Evolutionary conservation across 352 stramenopile genomes (phyloP).

Genomic region (Paralagenidium karlingii): DNA sequence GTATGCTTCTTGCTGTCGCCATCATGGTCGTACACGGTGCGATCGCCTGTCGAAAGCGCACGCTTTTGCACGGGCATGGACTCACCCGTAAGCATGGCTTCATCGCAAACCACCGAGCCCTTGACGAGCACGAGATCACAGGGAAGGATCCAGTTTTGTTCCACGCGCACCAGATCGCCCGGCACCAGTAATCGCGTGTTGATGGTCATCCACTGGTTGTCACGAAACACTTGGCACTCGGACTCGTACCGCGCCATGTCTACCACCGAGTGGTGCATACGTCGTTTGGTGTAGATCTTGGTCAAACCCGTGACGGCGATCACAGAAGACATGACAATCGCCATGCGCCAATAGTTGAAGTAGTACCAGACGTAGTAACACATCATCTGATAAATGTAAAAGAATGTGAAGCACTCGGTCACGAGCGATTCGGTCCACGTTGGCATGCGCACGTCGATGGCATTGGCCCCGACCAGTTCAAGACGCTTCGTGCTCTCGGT

Average conservation of each 20-base stretch:
- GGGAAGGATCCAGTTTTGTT: conserved; percentile 54
- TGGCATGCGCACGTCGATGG: conserved; percentile 51
- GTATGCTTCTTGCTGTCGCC: conserved; percentile 74
- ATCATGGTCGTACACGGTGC: conserved; percentile 22
- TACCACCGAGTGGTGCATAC: conserved; percentile 34
- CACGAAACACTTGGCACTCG: conserved; percentile 41
- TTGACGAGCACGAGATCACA: conserved; percentile 63
- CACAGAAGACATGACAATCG: conserved; percentile 39
- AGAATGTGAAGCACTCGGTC: conserved; percentile 55
- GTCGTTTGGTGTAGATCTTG: conserved; percentile 60
- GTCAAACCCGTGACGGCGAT: conserved; percentile 33
- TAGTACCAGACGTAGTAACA: conserved; percentile 66
- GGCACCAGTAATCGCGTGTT: conserved; percentile 38
- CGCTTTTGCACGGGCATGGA: conserved; percentile 82
- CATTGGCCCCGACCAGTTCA: conserved; percentile 41
- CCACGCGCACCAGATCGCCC: conserved; percentile 50
- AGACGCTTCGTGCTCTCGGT: conserved; percentile 20
- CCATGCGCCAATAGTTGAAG: conserved; percentile 48
- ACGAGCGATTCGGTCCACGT: conserved; percentile 29
- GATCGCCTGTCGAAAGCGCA: conserved; percentile 24
- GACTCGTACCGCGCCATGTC: conserved; percentile 52
- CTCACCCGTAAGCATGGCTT: conserved; percentile 66
- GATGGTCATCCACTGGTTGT: conserved; percentile 30
- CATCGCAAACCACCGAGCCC: conserved; percentile 51
- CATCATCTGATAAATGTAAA: conserved; percentile 67